phyloP scores from a whole-genome alignment of 2,329 filamentous ascomycete species.

The Colletotrichum navitas region DNA sequence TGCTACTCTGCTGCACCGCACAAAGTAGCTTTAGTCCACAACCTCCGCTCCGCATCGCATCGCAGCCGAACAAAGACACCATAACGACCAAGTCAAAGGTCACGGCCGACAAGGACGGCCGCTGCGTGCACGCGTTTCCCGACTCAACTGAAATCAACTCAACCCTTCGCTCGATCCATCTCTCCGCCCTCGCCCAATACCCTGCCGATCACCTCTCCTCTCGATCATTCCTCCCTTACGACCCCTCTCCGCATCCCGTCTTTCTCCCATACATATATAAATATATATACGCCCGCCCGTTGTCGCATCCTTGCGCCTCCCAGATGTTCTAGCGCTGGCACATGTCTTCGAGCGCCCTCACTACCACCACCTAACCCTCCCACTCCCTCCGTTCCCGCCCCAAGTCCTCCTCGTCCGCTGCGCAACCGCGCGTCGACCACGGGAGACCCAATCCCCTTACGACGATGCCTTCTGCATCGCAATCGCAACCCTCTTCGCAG shows the following conservation, averaged over 20 bases:
- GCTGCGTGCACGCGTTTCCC: slow-evolving; percentile 29
- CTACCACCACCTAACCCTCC: slow-evolving; percentile 20
- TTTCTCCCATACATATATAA: not conserved
- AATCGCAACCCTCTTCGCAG: slow-evolving; percentile 64
- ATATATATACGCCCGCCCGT: slow-evolving; percentile 10
- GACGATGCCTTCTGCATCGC: slow-evolving; percentile 59
- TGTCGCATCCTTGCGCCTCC: slow-evolving; percentile 19
- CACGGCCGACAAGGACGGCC: not conserved
- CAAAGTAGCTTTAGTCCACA: not conserved
- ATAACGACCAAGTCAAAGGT: slow-evolving; percentile 10
- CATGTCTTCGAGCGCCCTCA: slow-evolving; percentile 42
- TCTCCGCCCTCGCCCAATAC: slow-evolving; percentile 3
- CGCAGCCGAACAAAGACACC: slow-evolving; percentile 5
- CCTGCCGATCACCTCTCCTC: not conserved
- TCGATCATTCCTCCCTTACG: slow-evolving; percentile 14
- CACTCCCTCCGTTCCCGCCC: slow-evolving; percentile 38
- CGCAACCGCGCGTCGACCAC: not conserved
- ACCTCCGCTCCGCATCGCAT: not conserved
- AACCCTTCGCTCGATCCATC: not conserved
- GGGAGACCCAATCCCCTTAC: slow-evolving; percentile 16
- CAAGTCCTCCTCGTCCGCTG: slow-evolving; percentile 31
- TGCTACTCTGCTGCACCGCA: slow-evolving; percentile 1
- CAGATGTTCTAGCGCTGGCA: slow-evolving; percentile 37
- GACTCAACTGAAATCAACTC: not conserved
- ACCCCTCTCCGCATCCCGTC: not conserved